These are phyloP conservation scores for Comarum palustre DNA, from an alignment of 306 rosid species.

Conservation along the genomic window DNA sequence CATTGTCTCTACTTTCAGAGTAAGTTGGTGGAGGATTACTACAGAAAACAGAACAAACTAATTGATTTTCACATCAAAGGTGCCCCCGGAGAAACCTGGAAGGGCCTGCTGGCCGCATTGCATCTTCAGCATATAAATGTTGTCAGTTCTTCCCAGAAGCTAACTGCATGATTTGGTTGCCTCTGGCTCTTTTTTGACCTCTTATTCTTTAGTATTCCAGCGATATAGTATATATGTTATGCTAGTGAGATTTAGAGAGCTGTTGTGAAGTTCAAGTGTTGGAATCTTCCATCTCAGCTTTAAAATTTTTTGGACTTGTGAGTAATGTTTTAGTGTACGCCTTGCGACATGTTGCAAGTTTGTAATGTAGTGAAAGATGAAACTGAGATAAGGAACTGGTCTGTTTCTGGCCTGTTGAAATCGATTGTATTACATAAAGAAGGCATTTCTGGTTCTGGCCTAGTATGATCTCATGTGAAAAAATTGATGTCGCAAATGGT, in stretches of 20 bases:
- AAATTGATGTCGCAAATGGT: neutral
- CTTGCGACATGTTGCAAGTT: constrained; percentile 13
- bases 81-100: constrained; percentile 73
- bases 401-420: neutral
- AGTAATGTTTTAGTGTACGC: too few species aligned
- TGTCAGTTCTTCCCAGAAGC: constrained; percentile 64
- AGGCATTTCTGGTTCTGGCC: neutral
- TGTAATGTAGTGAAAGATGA: constrained; percentile 35
- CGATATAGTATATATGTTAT: constrained; percentile 50
- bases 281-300: constrained; percentile 27
- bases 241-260: constrained; percentile 47
- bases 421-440: neutral
- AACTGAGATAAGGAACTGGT: constrained; percentile 15
- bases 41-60: constrained; percentile 51
- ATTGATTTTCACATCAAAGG: constrained; percentile 52
- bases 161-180: constrained; percentile 58
- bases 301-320: constrained; percentile 21
- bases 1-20: constrained; percentile 28
- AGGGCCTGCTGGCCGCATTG: constrained; percentile 76
- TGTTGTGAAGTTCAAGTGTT: constrained; percentile 33
- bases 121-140: constrained; percentile 75
- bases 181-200: constrained; percentile 9
- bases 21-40: constrained; percentile 53
- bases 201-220: constrained; percentile 33
- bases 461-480: neutral